Conservation (phyloP, 768 basidiomycete species). For the Tricholoma hemisulphureum region DNA sequence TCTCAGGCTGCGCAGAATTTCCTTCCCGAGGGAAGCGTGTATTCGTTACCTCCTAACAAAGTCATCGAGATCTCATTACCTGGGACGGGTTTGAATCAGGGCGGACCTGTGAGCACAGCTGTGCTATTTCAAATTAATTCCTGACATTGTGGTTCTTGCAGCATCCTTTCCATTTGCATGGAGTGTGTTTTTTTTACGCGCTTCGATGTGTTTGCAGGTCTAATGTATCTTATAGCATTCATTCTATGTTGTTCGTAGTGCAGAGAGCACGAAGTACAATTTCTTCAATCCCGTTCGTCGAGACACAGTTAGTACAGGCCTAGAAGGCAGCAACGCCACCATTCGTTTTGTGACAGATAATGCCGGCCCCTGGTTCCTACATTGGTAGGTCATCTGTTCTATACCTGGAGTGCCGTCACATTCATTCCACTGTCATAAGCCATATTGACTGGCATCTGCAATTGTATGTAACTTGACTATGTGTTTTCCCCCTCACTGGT, state of each 20-base stretch:
- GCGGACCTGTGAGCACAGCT: constrained; percentile 8
- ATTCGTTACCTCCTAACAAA: constrained; percentile 42
- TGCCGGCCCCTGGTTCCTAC: constrained; percentile 49
- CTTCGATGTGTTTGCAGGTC: not conserved
- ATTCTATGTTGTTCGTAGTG: constrained; percentile 38
- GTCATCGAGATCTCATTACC: constrained; percentile 47
- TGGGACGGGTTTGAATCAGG: not conserved
- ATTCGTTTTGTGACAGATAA: constrained; percentile 66
- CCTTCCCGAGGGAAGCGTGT: constrained; percentile 41
- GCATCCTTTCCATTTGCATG: constrained; percentile 34
- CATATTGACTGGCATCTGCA: constrained; percentile 15
- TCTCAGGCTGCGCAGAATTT: constrained; percentile 36
- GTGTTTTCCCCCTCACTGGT: too few relatives aligned
- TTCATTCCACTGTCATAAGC: not conserved
- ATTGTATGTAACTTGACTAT: constrained; percentile 1
- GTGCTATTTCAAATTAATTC: constrained; percentile 17
- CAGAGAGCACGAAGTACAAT: constrained; percentile 28
- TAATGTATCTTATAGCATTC: constrained; percentile 25
- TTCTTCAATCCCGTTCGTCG: constrained; percentile 21
- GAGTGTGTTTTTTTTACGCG: constrained; percentile 17
- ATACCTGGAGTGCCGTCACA: not conserved
- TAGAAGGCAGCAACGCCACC: constrained; percentile 36
- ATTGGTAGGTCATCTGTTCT: not conserved
- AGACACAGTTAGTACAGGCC: constrained; percentile 37
- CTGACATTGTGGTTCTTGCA: constrained; percentile 3